These are phyloP conservation scores for Cyamopsis tetragonoloba DNA, from an alignment of 306 rosid genomes.

Conservation along the genomic window DNA sequence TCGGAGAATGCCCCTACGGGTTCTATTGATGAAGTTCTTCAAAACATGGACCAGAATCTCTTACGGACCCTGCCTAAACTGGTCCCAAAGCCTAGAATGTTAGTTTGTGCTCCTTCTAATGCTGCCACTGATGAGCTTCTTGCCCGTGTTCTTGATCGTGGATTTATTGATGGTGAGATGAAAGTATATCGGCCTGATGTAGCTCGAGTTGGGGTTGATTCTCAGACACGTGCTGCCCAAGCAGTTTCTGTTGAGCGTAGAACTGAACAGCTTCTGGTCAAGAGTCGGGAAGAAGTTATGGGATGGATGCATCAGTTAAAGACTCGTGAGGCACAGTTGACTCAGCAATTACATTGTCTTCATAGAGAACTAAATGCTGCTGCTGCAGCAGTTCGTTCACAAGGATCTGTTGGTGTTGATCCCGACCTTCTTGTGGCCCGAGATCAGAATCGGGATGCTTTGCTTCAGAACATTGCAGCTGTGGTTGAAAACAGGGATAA, in stretches of 20 bases:
- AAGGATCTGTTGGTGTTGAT: constrained; percentile 97
- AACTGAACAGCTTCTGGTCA: constrained; percentile 90
- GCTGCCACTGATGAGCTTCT: constrained; percentile 99
- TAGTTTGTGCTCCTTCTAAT: constrained; percentile 98
- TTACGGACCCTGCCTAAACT: constrained; percentile 87
- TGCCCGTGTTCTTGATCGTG: constrained; percentile 94
- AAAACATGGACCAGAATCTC: constrained; percentile 96
- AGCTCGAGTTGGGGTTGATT: constrained; percentile 96
- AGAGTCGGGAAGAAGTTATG: constrained; percentile 72
- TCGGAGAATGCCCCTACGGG: constrained; percentile 63
- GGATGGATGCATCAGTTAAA: constrained; percentile 96
- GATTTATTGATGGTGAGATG: constrained; percentile 99
- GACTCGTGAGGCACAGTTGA: constrained; percentile 70
- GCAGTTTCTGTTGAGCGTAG: constrained; percentile 98
- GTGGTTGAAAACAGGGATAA: constrained; percentile 91
- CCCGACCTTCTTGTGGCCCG: constrained; percentile 88
- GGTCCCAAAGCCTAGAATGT: constrained; percentile 97
- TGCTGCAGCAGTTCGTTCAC: constrained; percentile 86
- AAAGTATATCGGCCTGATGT: constrained; percentile 98
- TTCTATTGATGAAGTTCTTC: constrained; percentile 96
- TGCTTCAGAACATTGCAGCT: constrained; percentile 90
- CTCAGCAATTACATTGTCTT: constrained; percentile 68
- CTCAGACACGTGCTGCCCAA: constrained; percentile 99
- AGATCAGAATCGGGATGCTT: constrained; percentile 81
- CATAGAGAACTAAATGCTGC: constrained; percentile 90